Conservation (phyloP, 768 basidiomycete species). For the Pleurotus citrinopileatus region DNA sequence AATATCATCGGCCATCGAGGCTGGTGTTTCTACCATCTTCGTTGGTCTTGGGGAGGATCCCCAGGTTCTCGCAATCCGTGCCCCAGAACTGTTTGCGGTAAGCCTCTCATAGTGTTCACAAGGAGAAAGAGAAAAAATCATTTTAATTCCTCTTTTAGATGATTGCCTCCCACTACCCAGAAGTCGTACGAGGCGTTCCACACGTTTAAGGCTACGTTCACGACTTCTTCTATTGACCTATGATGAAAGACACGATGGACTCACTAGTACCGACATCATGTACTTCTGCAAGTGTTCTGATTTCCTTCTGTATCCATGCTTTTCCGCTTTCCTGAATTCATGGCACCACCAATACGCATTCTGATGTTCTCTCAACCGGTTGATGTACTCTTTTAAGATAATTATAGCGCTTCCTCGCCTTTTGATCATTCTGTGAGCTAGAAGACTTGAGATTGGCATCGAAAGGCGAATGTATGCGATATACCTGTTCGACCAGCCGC, state of each 20-base stretch:
- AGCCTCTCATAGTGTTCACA: slow-evolving; percentile 17
- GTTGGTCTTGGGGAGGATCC: slow-evolving; percentile 87
- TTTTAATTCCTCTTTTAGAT: slow-evolving; percentile 36
- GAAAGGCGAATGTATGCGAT: neutral
- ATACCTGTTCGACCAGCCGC: slow-evolving; percentile 38
- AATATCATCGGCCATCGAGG: slow-evolving; percentile 72
- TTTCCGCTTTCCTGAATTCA: neutral
- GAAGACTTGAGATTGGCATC: neutral
- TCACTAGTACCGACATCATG: no score
- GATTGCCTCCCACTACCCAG: slow-evolving; percentile 66
- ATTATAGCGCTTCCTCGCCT: neutral
- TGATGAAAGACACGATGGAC: no score
- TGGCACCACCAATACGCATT: neutral
- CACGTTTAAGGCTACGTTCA: slow-evolving; percentile 15
- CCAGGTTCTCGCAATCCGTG: slow-evolving; percentile 67
- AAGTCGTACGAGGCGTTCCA: slow-evolving; percentile 64
- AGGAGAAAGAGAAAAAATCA: no score
- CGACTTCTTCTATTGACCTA: no score
- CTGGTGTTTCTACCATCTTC: slow-evolving; percentile 87
- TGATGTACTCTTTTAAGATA: no score
- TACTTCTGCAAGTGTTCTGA: no score
- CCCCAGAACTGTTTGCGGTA: slow-evolving; percentile 68
- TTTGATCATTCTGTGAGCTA: neutral
- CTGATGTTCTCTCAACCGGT: no score
- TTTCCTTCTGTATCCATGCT: no score